Base-by-base conservation (phyloP, 192 early-diverging fungal genomes). In the Podila epicladia region DNA sequence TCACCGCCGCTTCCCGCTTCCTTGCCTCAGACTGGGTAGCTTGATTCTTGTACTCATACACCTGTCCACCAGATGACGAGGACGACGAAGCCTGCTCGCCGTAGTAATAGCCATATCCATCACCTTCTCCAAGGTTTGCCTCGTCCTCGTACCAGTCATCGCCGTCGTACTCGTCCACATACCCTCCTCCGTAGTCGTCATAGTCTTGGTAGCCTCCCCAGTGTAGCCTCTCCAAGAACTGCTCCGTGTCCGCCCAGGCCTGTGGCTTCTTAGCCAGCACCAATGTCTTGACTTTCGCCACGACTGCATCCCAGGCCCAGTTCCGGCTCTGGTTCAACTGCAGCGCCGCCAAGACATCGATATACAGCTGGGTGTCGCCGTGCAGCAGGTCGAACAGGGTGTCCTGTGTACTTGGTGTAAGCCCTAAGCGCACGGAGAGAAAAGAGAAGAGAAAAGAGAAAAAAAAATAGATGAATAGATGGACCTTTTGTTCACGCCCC, bases 281-380 rank as follows among this genome's bases (percentile, higher is more conserved):
- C 12, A 74, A 49, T 4, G 65, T 31, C 49, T 73, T 72, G 29
- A 85, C 82, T 35, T 74, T 76, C 11, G 26, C 59, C 2, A 82
- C 69, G 28, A 85, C 79, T 5, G 75, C 61, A 11, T 85, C 72
- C 84, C 84, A 85, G 4, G 79, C 55, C 64, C 78, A 65, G 31
- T 85, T 85, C 31, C 75, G 69, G 15, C 72, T 75, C 64, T 85
- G 73, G 28, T 82, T 85, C 31, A 82, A 61, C 60, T 82, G 74
- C 37, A 85, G 69, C 5, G 79, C 82, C 19, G 72, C 67, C 64
- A 85, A 61, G 13, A 85, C 51, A 11, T 82, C 68, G 58, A 85
- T 82, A 20, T 85, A 85, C 20, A 85, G 69, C 53, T 79, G 76
- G 9, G 69, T 67, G 58, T 85, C 84, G 48, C 72, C 68, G 55